Percentiles rank a stretch among this genome's conserved stretches.
These are phyloP conservation scores for Lathyrus tuberosus DNA, from an alignment of 306 rosid genomes.

Conservation along the genomic window DNA sequence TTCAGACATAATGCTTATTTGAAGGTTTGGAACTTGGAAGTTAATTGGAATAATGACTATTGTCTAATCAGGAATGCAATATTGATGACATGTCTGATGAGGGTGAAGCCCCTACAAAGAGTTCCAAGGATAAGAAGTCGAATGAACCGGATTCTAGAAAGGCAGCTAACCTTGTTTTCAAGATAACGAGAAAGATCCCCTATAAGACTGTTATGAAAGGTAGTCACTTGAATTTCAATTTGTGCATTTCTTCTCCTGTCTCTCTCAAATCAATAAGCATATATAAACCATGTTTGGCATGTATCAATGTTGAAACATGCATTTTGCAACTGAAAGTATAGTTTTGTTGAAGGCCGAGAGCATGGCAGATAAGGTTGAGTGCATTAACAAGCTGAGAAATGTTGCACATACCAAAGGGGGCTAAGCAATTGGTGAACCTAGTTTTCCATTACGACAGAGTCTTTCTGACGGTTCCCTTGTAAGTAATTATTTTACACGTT, in stretches of 20 bases:
- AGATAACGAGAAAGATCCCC: constrained; percentile 59
- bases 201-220: constrained; percentile 65
- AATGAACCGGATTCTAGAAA: constrained; percentile 59
- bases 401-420: constrained; percentile 56
- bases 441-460: constrained; percentile 56
- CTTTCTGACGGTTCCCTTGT: constrained; percentile 68
- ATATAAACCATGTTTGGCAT: constrained; percentile 35
- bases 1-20: constrained; percentile 12
- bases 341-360: constrained; percentile 68
- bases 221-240: constrained; percentile 28
- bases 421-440: constrained; percentile 47
- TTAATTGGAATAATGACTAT: constrained; percentile 29
- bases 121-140: constrained; percentile 62
- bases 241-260: not conserved
- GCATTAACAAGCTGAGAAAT: constrained; percentile 55
- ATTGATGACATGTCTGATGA: constrained; percentile 60
- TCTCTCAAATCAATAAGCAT: constrained; percentile 16
- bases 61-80: constrained; percentile 54
- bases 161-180: constrained; percentile 52
- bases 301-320: constrained; percentile 26
- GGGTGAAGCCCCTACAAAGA: constrained; percentile 53
- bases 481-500: constrained; percentile 32
- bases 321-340: constrained; percentile 58
- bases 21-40: constrained; percentile 30
- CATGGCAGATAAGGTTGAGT: constrained; percentile 57